Percentiles rank a stretch among this genome's conserved stretches.
These are phyloP conservation scores for Pichia heedii DNA, from an alignment of 805 yeast species.

Conservation along the genomic window DNA sequence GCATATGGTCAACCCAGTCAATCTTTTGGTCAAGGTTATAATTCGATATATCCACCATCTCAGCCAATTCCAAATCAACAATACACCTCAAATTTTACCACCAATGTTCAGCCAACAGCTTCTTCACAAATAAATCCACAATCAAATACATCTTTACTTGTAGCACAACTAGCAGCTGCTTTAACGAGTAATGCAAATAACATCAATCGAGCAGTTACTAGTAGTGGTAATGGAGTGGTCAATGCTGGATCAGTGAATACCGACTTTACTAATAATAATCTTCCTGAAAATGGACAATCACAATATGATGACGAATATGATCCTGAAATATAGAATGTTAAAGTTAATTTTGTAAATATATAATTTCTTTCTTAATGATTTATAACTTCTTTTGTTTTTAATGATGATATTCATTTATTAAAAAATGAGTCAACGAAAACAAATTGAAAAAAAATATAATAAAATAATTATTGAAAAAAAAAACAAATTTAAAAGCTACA, in stretches of 20 bases:
- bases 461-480: too few species aligned
- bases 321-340: conserved; percentile 10
- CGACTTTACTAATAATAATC: neutral
- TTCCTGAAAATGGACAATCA: neutral
- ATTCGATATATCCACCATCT: neutral
- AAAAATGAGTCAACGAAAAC: too few species aligned
- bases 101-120: too few species aligned
- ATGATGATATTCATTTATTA: too few species aligned
- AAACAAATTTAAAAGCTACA: too few species aligned
- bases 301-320: conserved; percentile 17
- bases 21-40: neutral
- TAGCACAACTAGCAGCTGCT: conserved; percentile 12
- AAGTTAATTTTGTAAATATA: too few species aligned
- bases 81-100: conserved; percentile 1
- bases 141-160: conserved; percentile 5
- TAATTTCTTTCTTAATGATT: too few species aligned
- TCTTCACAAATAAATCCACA: conserved; percentile 9
- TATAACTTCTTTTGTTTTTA: too few species aligned
- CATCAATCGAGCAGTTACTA: neutral
- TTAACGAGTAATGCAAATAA: conserved; percentile 1
- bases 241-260: too few species aligned
- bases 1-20: neutral
- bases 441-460: too few species aligned
- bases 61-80: neutral
- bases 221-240: too few species aligned